Percentiles rank a stretch among this genome's conserved stretches.
Evolutionary conservation across 441 rosid genomes (phyloP).

Genomic region (Pelargonium exstipulatum): DNA sequence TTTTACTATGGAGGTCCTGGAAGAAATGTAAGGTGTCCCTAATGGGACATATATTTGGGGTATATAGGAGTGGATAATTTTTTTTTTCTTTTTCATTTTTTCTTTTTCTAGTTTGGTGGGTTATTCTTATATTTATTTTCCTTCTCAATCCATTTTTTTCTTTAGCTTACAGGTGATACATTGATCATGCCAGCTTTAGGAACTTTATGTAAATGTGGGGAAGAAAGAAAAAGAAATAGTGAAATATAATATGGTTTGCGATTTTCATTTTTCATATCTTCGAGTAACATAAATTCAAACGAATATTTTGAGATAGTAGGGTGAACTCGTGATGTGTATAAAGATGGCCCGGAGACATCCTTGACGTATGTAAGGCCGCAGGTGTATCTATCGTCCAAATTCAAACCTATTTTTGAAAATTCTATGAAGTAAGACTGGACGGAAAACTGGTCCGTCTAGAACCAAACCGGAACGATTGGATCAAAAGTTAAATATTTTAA

Average conservation of each 20-base stretch:
- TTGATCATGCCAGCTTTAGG: constrained; percentile 28
- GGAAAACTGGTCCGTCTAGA: no score
- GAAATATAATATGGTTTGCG: constrained; percentile 32
- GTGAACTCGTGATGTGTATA: no score
- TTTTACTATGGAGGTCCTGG: constrained; percentile 98
- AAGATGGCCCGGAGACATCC: no score
- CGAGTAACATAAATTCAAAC: no score
- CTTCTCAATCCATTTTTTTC: constrained; percentile 26
- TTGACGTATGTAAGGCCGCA: no score
- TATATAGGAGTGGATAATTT: constrained; percentile 2
- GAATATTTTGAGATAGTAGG: no score
- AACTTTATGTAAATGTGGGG: constrained; percentile 35
- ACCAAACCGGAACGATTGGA: no score
- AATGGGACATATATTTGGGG: constrained; percentile 29
- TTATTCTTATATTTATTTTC: constrained; percentile 30
- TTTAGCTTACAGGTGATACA: constrained; percentile 26
- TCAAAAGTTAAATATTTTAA: no score
- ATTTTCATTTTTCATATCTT: not conserved
- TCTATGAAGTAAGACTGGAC: no score
- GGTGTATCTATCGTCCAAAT: no score
- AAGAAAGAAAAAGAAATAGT: constrained; percentile 21
- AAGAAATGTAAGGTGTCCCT: constrained; percentile 76
- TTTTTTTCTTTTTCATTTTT: constrained; percentile 3
- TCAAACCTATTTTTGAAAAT: no score
- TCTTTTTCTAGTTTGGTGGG: constrained; percentile 25